Base-by-base conservation (phyloP, 306 rosid species). In the Quercus gilva region DNA sequence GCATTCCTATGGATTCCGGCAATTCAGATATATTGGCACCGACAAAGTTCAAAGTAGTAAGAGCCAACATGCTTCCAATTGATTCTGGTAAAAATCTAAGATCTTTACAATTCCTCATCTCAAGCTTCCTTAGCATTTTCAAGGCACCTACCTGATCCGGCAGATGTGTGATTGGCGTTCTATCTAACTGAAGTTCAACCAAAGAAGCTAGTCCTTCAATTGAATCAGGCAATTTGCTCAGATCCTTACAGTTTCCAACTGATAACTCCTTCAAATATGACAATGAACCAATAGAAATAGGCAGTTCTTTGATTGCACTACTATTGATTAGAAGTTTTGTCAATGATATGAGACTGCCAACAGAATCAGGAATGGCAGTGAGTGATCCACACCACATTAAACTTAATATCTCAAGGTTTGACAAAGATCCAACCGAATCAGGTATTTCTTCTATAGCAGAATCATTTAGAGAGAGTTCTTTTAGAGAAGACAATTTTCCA, bases 81-180 rank as follows among this genome's bases (percentile, higher is more conserved):
- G 91, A 90, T 68, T 85, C 87, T 4, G 94, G 97, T 49, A 92
- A 81, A 12, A 80, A 79, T 79, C 55, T 76, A 23, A 92, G 90
- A 52, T n/a, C 15, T 59, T 20, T 77, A 59, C 94, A 92, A 8
- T 85, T 82, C 71, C 72, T 78, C 82, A 92, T 78, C 28, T 84
- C 83, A 75, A 92, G 87, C 52, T 77, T 87, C 80, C 81, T 85
- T 5, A 92, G 87, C 51, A 78, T 41, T 75, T 37, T 90, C 91
- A 92, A 74, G 19, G 6, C 87, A 51, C 89, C 91, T 80, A 92
- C 84, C 63, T 77, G 74, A 75, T 87, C 78, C 3, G 97, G 97
- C 21, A 92, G 88, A 17, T 75, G 18, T 13, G 77, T 83, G 53
- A 92, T 87, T 1, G 82, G 31, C n/a, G 97, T 84, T 76, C 84